Evolutionary conservation across 202 grass and related monocot species (phyloP).

Genomic region (Zoysia matrella): DNA sequence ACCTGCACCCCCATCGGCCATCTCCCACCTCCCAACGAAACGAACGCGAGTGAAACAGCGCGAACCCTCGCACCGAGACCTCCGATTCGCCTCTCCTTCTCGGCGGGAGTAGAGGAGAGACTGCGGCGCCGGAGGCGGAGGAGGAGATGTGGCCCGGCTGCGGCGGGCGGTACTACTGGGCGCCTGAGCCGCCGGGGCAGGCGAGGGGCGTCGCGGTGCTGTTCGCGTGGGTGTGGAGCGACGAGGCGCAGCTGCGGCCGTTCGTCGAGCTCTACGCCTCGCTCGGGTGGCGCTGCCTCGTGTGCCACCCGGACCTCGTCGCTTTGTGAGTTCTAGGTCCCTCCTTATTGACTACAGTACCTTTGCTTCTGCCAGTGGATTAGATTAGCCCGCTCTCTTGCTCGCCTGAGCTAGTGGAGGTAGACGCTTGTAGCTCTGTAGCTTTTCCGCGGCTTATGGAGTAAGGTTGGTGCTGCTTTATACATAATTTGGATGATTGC

Average conservation of each 20-base stretch:
- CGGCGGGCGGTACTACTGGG: conserved; percentile 74
- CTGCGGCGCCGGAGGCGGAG: not conserved
- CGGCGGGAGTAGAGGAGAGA: not conserved
- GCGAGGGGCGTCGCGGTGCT: conserved; percentile 72
- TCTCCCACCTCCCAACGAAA: conserved; percentile 2
- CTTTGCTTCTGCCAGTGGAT: not conserved
- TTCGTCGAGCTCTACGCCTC: conserved; percentile 87
- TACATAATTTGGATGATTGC: not conserved
- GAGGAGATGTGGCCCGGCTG: conserved; percentile 68
- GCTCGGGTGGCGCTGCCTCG: conserved; percentile 81
- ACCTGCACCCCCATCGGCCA: conserved; percentile 4
- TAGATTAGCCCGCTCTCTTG: conserved; percentile 4
- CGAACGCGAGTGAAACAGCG: conserved; percentile 23
- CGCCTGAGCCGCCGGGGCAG: conserved; percentile 41
- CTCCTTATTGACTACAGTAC: not conserved
- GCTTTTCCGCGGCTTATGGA: not conserved
- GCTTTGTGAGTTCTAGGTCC: conserved; percentile 57
- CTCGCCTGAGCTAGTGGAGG: not conserved
- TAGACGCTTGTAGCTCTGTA: not conserved
- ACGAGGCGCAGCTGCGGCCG: conserved; percentile 74
- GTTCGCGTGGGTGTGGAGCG: conserved; percentile 90
- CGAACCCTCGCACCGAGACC: conserved; percentile 23
- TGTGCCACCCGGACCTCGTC: conserved; percentile 90
- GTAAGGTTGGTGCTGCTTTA: not conserved
- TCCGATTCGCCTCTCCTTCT: conserved; percentile 31